Percentiles rank a stretch among this genome's conserved stretches.
Conservation (phyloP, 83 land plant genomes). For the Picea engelmannii region DNA sequence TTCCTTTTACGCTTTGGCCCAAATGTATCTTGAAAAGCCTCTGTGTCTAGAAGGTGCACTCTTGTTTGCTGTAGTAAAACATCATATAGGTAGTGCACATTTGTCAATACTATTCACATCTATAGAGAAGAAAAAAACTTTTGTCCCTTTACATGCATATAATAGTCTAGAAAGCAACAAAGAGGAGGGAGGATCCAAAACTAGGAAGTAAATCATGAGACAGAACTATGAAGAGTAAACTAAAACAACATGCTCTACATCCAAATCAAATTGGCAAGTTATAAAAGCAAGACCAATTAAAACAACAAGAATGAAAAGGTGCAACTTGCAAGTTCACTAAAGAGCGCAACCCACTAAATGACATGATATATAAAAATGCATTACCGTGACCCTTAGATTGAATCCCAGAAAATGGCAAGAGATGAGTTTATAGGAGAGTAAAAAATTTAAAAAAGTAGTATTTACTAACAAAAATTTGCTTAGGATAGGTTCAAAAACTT, state of each 20-base stretch:
- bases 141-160: neutral
- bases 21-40: constrained; percentile 83
- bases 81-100: neutral
- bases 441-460: no score
- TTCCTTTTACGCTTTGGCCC: constrained; percentile 91
- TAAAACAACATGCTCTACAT: neutral
- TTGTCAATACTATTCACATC: neutral
- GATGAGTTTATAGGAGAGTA: neutral
- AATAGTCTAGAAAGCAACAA: neutral
- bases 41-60: constrained; percentile 89
- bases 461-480: no score
- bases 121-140: neutral
- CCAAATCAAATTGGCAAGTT: neutral
- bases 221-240: constrained; percentile 4
- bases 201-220: neutral
- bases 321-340: constrained; percentile 2
- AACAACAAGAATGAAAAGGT: neutral
- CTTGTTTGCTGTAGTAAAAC: constrained; percentile 67
- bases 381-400: neutral
- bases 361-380: neutral
- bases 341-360: neutral
- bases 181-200: neutral
- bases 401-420: neutral
- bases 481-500: no score
- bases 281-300: neutral